A percentile compares a stretch with the other conserved stretches of the same genome.
These are phyloP conservation scores for Lachnellula cervina DNA, from an alignment of 2,329 filamentous ascomycete species.

Conservation along the genomic window DNA sequence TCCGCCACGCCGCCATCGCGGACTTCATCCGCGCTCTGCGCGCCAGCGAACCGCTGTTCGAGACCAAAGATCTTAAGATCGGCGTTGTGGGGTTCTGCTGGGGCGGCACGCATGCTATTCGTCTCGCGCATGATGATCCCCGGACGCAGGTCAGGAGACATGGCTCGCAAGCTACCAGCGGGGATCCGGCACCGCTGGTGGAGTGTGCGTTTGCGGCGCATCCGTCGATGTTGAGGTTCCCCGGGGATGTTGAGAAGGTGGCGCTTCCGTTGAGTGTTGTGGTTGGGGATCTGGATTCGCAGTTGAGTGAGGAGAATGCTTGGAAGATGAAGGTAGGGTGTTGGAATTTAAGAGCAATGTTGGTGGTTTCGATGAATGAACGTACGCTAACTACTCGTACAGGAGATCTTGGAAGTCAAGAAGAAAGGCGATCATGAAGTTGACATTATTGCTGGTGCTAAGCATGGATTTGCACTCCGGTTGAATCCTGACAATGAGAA, in stretches of 20 bases:
- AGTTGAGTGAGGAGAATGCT: conserved; percentile 29
- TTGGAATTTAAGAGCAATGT: background rate
- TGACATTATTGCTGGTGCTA: conserved; percentile 34
- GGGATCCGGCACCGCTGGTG: conserved; percentile 32
- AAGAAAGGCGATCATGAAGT: conserved; percentile 31
- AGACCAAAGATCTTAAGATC: conserved; percentile 36
- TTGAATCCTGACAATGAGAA: conserved; percentile 32
- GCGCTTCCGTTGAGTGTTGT: conserved; percentile 41
- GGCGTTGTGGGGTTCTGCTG: conserved; percentile 59
- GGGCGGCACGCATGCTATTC: conserved; percentile 52
- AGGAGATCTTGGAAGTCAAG: conserved; percentile 22
- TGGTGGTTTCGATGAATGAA: background rate
- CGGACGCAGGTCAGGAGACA: conserved; percentile 19
- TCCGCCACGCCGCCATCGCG: conserved; percentile 32
- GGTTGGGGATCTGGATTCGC: conserved; percentile 40
- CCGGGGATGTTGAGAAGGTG: conserved; percentile 40
- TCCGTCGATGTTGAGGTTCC: conserved; percentile 43
- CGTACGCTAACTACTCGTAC: no score
- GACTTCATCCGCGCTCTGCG: conserved; percentile 36
- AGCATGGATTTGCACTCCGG: conserved; percentile 39
- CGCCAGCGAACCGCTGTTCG: conserved; percentile 23
- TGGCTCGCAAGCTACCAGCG: conserved; percentile 7
- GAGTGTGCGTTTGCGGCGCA: conserved; percentile 48
- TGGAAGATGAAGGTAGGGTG: conserved; percentile 16
- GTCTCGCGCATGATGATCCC: conserved; percentile 40